Percentiles rank a stretch among this genome's conserved stretches.
Evolutionary conservation across 495 filamentous ascomycete species (phyloP).

Genomic region (Cercophora sp.): DNA sequence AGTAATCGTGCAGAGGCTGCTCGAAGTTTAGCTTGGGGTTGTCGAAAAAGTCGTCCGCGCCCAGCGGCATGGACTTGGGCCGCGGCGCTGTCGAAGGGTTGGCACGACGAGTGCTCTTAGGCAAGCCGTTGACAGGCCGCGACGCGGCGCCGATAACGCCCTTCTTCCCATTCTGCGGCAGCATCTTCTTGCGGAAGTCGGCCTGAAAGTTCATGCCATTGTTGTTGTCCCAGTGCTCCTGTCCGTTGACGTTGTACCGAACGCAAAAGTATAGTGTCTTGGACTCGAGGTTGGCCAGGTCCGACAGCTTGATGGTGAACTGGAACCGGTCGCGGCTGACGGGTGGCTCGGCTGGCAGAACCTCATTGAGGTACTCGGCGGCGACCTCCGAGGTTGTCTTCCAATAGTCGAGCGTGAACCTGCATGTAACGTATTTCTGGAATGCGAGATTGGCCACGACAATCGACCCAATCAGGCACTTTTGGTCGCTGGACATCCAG

Average conservation of each 20-base stretch:
- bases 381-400: constrained; percentile 93
- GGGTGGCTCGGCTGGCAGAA: constrained; percentile 59
- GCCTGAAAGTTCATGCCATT: constrained; percentile 79
- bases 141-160: constrained; percentile 45
- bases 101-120: constrained; percentile 65
- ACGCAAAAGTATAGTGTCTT: constrained; percentile 92
- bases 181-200: constrained; percentile 77
- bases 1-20: constrained; percentile 50
- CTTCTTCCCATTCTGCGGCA: constrained; percentile 53
- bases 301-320: constrained; percentile 89
- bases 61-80: constrained; percentile 60
- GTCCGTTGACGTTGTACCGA: constrained; percentile 77
- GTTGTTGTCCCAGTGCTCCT: constrained; percentile 97
- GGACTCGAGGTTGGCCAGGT: constrained; percentile 80
- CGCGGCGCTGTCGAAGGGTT: constrained; percentile 44
- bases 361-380: constrained; percentile 80
- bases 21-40: constrained; percentile 55
- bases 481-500: constrained; percentile 82
- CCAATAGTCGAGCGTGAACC: constrained; percentile 97
- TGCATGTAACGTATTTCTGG: constrained; percentile 79
- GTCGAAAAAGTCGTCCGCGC: constrained; percentile 67
- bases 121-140: constrained; percentile 59
- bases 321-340: constrained; percentile 82
- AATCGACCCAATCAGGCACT: constrained; percentile 74
- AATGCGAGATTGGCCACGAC: constrained; percentile 87